phyloP scores from a whole-genome alignment of 306 rosid species.

The Psophocarpus tetragonolobus region DNA sequence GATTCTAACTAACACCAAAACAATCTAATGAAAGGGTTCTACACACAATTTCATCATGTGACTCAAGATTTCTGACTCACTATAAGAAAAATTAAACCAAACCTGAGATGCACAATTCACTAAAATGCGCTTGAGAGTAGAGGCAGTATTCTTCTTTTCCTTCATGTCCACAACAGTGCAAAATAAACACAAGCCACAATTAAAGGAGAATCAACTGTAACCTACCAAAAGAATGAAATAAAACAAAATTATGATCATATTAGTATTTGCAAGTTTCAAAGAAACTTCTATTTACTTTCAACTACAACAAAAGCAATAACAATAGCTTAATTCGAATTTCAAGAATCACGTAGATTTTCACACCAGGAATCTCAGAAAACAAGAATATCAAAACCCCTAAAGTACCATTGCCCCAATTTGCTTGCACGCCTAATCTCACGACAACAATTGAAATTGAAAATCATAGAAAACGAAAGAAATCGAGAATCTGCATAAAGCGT shows the following conservation, averaged over 20 bases:
- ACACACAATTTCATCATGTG: conserved; percentile 3
- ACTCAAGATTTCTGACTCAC: conserved; percentile 7
- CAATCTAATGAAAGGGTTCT: not conserved
- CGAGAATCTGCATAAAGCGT: not conserved
- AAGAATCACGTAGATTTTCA: conserved; percentile 23
- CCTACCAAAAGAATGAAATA: not conserved
- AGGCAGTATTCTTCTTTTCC: conserved; percentile 70
- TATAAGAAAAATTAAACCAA: conserved; percentile 22
- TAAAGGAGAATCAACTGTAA: conserved; percentile 4
- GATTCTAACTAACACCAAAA: conserved; percentile 1
- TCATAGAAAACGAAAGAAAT: not conserved
- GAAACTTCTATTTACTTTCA: not conserved
- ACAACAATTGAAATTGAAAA: not conserved
- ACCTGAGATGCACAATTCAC: conserved; percentile 87
- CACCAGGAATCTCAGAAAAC: not conserved
- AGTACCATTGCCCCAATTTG: not conserved
- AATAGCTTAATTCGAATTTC: conserved; percentile 16
- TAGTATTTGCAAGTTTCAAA: conserved; percentile 2
- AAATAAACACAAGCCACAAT: conserved; percentile 15
- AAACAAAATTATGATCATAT: not conserved
- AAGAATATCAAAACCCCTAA: conserved; percentile 17
- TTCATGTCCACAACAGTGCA: conserved; percentile 67
- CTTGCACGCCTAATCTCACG: not conserved
- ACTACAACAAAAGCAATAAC: not conserved
- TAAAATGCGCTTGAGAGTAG: conserved; percentile 73